Base-by-base conservation (phyloP, 306 rosid species). In the Oemleria cerasiformis region DNA sequence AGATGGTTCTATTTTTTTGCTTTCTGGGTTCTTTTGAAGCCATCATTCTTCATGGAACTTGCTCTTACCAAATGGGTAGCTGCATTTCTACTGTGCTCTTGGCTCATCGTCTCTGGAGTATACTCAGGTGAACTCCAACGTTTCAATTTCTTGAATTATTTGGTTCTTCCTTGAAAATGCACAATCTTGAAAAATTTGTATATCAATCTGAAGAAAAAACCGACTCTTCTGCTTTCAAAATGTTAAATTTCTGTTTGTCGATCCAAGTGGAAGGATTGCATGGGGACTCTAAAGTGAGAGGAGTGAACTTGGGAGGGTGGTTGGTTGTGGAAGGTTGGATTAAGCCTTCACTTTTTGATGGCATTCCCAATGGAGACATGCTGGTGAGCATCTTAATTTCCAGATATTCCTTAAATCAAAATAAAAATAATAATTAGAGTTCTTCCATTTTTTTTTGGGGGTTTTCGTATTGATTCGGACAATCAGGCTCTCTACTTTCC, bases 301-400 rank as follows among this genome's bases (percentile, higher is more conserved):
- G 92, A 68, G 96, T 93, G 79, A 93, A 93, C 80, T 88, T 93
- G 75, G 98, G 98, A 78, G 97, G 98, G 44, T 93, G 96, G 97
- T 77, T 93, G 83, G 96, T 91, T 8, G 79, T 91, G 68, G 96
- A 93, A 86, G 98, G 97, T 72, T 93, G 98, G 98, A 93, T 93
- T 67, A 88, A 93, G 82, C 93, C 98, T 75, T 88, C 98, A 63
- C 79, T 93, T 68, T 90, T 93, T 83, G 96, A 90, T 84, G 98
- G 86, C 80, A 93, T 93, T 83, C 84, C 92, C 85, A 88, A 90
- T 84, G 89, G 85, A 80, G 96, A 93, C 82, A 87, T 93, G 97
- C 90, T 93, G 65, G 97, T 93, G 80, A 90, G 92, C 59, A 56
- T 30, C 71, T 73, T 79, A 6, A 66, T 3, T 17, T 56, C 20